These are phyloP conservation scores for Termitomyces titanicus DNA, from an alignment of 768 basidiomycete species.

Conservation along the genomic window DNA sequence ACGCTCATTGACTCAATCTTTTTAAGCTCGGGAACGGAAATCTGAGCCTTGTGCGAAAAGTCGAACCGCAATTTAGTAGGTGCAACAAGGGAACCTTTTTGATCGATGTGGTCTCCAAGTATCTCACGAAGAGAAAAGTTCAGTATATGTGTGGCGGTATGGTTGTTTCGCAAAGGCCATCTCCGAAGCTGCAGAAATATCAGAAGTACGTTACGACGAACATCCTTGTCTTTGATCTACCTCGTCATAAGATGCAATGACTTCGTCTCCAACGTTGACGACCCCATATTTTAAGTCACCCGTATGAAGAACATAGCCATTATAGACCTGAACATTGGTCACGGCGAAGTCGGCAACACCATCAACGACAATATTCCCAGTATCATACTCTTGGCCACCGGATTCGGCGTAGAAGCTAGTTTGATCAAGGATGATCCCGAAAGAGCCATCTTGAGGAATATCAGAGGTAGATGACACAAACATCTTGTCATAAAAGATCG, in stretches of 20 bases:
- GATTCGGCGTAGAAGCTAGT: constrained; percentile 98
- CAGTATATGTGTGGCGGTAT: constrained; percentile 97
- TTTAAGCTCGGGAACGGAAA: constrained; percentile 68
- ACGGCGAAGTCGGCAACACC: constrained; percentile 92
- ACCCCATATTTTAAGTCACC: constrained; percentile 88
- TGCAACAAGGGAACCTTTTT: constrained; percentile 96
- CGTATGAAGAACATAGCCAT: constrained; percentile 93
- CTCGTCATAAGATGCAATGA: constrained; percentile 92
- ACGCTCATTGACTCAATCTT: constrained; percentile 82
- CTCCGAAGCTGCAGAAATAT: constrained; percentile 62
- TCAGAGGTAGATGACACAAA: constrained; percentile 67
- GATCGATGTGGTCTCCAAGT: constrained; percentile 96
- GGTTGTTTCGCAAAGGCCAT: constrained; percentile 96
- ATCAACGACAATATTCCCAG: constrained; percentile 91
- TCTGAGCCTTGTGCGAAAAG: constrained; percentile 93
- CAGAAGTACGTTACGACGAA: background rate
- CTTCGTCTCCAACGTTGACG: constrained; percentile 72
- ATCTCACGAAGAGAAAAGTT: constrained; percentile 92
- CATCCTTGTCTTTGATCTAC: constrained; percentile 31
- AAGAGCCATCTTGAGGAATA: constrained; percentile 61
- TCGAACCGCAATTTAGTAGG: constrained; percentile 96
- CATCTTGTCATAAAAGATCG: constrained; percentile 78
- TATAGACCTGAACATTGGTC: constrained; percentile 89
- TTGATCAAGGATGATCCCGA: constrained; percentile 86
- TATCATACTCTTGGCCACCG: constrained; percentile 97